Evolutionary conservation across 2,329 filamentous ascomycete genomes (phyloP).

Genomic region (Teratosphaeria gauchensis): DNA sequence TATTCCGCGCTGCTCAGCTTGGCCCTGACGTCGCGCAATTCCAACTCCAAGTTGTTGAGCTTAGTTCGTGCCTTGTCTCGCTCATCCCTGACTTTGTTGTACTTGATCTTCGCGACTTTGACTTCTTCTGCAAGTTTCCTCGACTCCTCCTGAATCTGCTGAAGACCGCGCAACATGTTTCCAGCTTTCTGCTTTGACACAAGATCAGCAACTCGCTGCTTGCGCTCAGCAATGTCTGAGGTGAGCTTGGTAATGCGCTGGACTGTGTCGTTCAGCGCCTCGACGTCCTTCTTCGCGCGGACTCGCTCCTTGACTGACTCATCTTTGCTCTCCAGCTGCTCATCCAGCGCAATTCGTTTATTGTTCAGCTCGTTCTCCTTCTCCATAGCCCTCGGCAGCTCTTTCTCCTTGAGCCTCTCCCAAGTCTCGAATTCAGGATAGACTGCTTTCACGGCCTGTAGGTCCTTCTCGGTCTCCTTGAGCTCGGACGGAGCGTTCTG

Average conservation of each 20-base stretch:
- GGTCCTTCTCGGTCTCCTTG: slow-evolving; percentile 46
- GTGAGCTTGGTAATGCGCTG: slow-evolving; percentile 63
- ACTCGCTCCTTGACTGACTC: slow-evolving; percentile 51
- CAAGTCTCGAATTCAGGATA: slow-evolving; percentile 65
- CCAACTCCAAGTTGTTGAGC: slow-evolving; percentile 58
- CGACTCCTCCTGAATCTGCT: slow-evolving; percentile 75
- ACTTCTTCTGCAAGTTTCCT: slow-evolving; percentile 57
- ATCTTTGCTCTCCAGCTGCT: slow-evolving; percentile 54
- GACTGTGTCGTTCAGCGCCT: slow-evolving; percentile 67
- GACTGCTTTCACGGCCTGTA: slow-evolving; percentile 44
- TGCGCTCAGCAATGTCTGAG: slow-evolving; percentile 61
- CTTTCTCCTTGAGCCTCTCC: slow-evolving; percentile 53
- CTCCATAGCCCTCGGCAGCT: slow-evolving; percentile 59
- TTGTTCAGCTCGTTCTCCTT: slow-evolving; percentile 47
- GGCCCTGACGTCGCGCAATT: slow-evolving; percentile 64
- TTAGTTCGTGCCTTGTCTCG: slow-evolving; percentile 61
- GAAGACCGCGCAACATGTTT: slow-evolving; percentile 57
- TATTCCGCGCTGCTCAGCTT: slow-evolving; percentile 61
- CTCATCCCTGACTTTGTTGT: slow-evolving; percentile 58
- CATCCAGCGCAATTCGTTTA: slow-evolving; percentile 29
- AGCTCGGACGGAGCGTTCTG: slow-evolving; percentile 45
- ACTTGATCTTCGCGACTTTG: slow-evolving; percentile 51
- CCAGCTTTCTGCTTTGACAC: slow-evolving; percentile 64
- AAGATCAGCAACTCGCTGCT: slow-evolving; percentile 65
- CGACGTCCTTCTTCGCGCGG: slow-evolving; percentile 61